Evolutionary conservation across 2,329 filamentous ascomycete species (phyloP).

Genomic region (Penicillium nordicum): DNA sequence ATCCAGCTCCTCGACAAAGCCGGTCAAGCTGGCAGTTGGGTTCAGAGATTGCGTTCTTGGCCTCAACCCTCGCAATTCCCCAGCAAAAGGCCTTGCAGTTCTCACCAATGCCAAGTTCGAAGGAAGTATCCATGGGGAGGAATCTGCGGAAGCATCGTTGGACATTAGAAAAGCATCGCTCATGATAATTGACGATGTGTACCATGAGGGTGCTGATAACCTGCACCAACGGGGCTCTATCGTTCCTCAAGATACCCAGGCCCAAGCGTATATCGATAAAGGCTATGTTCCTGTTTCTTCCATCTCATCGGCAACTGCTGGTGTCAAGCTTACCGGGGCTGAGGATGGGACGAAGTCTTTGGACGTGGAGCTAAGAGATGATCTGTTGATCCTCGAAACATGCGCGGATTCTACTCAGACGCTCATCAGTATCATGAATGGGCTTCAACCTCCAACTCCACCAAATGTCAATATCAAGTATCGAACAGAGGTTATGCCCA

Average conservation of each 20-base stretch:
- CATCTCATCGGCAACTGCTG: conserved; percentile 74
- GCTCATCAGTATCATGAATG: conserved; percentile 72
- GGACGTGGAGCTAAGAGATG: conserved; percentile 77
- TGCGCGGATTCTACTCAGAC: conserved; percentile 98
- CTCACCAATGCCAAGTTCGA: conserved; percentile 73
- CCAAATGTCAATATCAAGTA: conserved; percentile 83
- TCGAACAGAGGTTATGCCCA: conserved; percentile 77
- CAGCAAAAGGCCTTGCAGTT: conserved; percentile 74
- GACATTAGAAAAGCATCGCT: conserved; percentile 77
- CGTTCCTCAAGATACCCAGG: conserved; percentile 42
- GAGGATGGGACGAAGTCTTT: conserved; percentile 63
- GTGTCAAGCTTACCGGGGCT: conserved; percentile 58
- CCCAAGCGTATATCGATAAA: conserved; percentile 52
- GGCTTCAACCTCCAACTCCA: conserved; percentile 75
- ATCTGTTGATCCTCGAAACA: conserved; percentile 85
- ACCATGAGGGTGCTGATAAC: conserved; percentile 41
- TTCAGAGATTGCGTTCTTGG: conserved; percentile 79
- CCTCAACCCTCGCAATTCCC: conserved; percentile 71
- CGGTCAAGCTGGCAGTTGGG: conserved; percentile 55
- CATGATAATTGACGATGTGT: conserved; percentile 74
- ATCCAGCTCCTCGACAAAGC: conserved; percentile 45
- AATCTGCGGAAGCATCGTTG: conserved; percentile 61
- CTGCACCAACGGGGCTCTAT: conserved; percentile 26
- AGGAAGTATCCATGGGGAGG: conserved; percentile 63
- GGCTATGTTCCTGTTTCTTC: conserved; percentile 86